Conservation (phyloP, 1,139 yeast species). For the Debaryomycetaceae sp. region DNA sequence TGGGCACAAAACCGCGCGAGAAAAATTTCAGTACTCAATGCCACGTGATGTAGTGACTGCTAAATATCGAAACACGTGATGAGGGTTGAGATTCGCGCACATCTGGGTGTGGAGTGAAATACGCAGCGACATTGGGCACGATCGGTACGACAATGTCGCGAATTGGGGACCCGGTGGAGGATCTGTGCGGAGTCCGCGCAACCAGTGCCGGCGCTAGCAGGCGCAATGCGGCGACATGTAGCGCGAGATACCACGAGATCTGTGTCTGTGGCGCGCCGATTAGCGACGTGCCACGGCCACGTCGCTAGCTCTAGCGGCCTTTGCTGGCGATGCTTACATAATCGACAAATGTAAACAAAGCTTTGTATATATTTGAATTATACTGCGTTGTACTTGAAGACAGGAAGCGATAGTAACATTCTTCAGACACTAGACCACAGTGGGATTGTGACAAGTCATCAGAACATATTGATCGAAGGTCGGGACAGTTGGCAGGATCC, state of each 20-base stretch:
- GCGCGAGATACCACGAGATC: too few relatives aligned
- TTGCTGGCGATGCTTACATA: not conserved
- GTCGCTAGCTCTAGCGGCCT: too few relatives aligned
- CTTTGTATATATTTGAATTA: not conserved
- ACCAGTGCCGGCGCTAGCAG: too few relatives aligned
- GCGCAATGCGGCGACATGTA: too few relatives aligned
- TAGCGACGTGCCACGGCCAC: too few relatives aligned
- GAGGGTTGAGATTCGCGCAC: not conserved
- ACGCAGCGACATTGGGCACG: not conserved
- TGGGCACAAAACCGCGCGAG: not conserved
- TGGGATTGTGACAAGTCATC: too few relatives aligned
- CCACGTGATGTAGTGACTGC: not conserved
- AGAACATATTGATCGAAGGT: not conserved
- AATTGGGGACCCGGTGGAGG: too few relatives aligned
- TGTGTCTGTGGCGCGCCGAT: too few relatives aligned
- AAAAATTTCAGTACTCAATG: too few relatives aligned
- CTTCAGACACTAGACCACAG: not conserved
- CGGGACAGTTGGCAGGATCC: not conserved
- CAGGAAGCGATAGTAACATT: not conserved
- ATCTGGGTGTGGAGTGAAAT: not conserved
- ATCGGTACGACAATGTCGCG: too few relatives aligned
- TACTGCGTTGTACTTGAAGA: not conserved
- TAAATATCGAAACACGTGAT: not conserved
- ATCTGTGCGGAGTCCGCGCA: too few relatives aligned
- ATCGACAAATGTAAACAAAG: not conserved